Percentiles rank a stretch among this genome's conserved stretches.
Conservation (phyloP, 2,329 filamentous ascomycete genomes). For the Colletotrichum sidae region DNA sequence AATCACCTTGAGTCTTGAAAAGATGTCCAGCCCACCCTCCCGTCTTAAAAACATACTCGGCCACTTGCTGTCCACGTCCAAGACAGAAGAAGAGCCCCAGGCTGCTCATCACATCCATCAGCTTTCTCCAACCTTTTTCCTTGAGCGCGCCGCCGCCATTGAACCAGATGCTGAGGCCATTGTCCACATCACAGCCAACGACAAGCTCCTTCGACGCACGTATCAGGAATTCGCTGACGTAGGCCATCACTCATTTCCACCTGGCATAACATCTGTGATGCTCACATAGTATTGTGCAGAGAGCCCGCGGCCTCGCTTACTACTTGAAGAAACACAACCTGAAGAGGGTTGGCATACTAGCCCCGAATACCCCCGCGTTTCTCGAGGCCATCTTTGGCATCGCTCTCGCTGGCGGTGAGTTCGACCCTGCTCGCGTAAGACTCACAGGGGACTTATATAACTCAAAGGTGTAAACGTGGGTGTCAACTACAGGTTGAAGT, state of each 20-base stretch:
- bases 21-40: slow-evolving; percentile 73
- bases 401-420: slow-evolving; percentile 75
- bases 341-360: slow-evolving; percentile 85
- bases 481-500: slow-evolving; percentile 74
- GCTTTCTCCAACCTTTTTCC: slow-evolving; percentile 87
- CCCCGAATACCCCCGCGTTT: slow-evolving; percentile 94
- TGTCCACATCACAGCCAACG: slow-evolving; percentile 85
- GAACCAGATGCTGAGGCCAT: slow-evolving; percentile 89
- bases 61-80: slow-evolving; percentile 56
- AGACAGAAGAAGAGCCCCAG: slow-evolving; percentile 46
- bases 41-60: slow-evolving; percentile 69
- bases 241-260: neutral
- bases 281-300: slow-evolving; percentile 44
- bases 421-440: neutral
- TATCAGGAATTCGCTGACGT: slow-evolving; percentile 84
- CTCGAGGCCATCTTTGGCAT: slow-evolving; percentile 91
- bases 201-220: slow-evolving; percentile 76
- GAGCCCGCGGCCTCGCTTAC: slow-evolving; percentile 88
- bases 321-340: slow-evolving; percentile 81
- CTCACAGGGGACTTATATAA: neutral
- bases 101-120: slow-evolving; percentile 75
- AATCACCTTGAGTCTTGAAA: too few relatives aligned
- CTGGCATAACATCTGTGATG: too few relatives aligned
- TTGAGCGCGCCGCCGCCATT: slow-evolving; percentile 86
- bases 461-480: slow-evolving; percentile 74